These are phyloP conservation scores for Eucalyptus fibrosa DNA, from an alignment of 345 rosid genomes.

Conservation along the genomic window DNA sequence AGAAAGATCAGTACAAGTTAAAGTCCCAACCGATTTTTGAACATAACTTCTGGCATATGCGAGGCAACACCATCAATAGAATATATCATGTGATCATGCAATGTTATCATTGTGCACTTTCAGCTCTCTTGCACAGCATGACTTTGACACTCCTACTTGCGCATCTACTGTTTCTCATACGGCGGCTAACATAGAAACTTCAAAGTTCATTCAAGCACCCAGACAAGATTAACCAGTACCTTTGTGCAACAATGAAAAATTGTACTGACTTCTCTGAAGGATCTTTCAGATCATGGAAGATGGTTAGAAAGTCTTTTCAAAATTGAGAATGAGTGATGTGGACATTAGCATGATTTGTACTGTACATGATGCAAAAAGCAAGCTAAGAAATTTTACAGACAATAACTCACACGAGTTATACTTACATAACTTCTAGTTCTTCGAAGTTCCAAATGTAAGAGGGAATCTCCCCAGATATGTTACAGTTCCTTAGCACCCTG, in stretches of 20 bases:
- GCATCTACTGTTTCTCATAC: background rate
- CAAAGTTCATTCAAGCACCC: background rate
- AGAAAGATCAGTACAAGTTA: background rate
- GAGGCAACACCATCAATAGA: background rate
- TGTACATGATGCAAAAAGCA: background rate
- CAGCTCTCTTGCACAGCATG: background rate
- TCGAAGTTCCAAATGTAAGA: background rate
- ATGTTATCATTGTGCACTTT: background rate
- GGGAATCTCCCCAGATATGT: slow-evolving; percentile 23
- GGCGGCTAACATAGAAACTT: background rate
- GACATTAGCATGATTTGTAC: background rate
- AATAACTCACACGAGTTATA: background rate
- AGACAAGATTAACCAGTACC: background rate
- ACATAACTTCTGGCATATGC: background rate
- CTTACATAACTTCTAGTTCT: slow-evolving; percentile 10
- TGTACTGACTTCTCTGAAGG: background rate
- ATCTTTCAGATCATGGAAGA: background rate
- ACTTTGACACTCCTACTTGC: background rate
- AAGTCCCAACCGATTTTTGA: background rate
- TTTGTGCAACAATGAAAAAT: background rate
- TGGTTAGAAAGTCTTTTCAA: background rate
- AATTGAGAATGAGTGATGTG: background rate
- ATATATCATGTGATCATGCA: background rate
- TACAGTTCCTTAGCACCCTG: slow-evolving; percentile 33
- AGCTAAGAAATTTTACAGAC: background rate